phyloP scores from a whole-genome alignment of 192 early-diverging fungal genomes.

The Allomyces macrogynus region DNA sequence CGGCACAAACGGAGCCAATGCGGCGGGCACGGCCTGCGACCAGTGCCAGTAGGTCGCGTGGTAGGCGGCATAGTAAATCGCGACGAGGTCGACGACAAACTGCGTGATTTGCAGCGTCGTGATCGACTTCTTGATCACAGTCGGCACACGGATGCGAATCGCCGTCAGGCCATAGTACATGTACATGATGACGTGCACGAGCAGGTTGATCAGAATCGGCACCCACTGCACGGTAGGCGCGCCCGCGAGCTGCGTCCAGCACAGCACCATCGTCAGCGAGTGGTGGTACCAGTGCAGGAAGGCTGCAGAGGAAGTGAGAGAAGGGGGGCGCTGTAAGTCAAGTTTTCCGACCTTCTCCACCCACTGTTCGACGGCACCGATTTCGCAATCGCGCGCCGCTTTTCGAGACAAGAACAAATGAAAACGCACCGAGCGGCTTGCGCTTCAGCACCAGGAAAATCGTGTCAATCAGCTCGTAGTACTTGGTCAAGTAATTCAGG shows the following conservation, averaged over 20 bases:
- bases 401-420: neutral
- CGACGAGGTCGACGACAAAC: conserved; percentile 67
- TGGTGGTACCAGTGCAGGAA: conserved; percentile 91
- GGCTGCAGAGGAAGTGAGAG: conserved; percentile 15
- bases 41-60: conserved; percentile 41
- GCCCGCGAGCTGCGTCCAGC: conserved; percentile 60
- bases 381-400: too few relatives aligned
- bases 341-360: conserved; percentile 1
- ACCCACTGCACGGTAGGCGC: conserved; percentile 59
- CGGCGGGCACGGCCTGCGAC: conserved; percentile 13
- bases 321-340: conserved; percentile 3
- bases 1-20: conserved; percentile 2
- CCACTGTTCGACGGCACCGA: too few relatives aligned
- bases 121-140: conserved; percentile 65
- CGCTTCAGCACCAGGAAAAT: conserved; percentile 70
- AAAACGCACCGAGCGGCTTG: conserved; percentile 35
- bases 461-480: conserved; percentile 73
- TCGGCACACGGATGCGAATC: conserved; percentile 19
- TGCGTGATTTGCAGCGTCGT: conserved; percentile 79
- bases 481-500: conserved; percentile 83
- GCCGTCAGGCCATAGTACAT: conserved; percentile 71
- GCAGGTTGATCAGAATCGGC: conserved; percentile 61
- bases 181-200: conserved; percentile 82
- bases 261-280: conserved; percentile 69
- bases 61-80: conserved; percentile 76